A percentile compares a stretch with the other conserved stretches of the same genome.
phyloP scores from a whole-genome alignment of 2,329 filamentous ascomycete species.

The Diaporthe destruens region DNA sequence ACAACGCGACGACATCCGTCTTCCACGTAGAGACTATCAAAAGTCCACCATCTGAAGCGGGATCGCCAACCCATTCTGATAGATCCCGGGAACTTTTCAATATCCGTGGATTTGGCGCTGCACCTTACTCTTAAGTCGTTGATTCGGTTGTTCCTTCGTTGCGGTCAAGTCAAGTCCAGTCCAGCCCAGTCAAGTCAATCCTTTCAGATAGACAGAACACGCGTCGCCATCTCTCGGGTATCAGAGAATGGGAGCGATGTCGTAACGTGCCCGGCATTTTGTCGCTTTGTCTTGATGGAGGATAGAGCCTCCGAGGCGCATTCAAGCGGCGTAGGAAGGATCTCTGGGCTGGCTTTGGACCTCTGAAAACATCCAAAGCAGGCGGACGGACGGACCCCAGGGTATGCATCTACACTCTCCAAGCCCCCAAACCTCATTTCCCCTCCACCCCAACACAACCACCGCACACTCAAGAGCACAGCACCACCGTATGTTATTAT shows the following conservation, averaged over 20 bases:
- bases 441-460: neutral
- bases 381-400: constrained; percentile 32
- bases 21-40: constrained; percentile 37
- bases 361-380: constrained; percentile 25
- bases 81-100: constrained; percentile 28
- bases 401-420: constrained; percentile 42
- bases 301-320: constrained; percentile 39
- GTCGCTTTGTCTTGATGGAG: constrained; percentile 41
- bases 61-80: constrained; percentile 20
- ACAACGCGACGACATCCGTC: constrained; percentile 35
- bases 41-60: constrained; percentile 32
- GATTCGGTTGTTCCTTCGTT: constrained; percentile 37
- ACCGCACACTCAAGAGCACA: constrained; percentile 35
- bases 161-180: constrained; percentile 31
- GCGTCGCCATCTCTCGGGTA: constrained; percentile 34
- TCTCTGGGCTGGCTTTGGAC: constrained; percentile 30
- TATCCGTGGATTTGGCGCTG: constrained; percentile 28
- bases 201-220: constrained; percentile 41
- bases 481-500: constrained; percentile 39
- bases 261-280: constrained; percentile 36
- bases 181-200: constrained; percentile 34
- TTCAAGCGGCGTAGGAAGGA: constrained; percentile 41
- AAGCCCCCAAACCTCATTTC: constrained; percentile 32
- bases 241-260: constrained; percentile 37
- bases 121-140: constrained; percentile 32